Evolutionary conservation across 768 basidiomycete species (phyloP), one percentile per base, ranked within the genome.

Genomic region (Rhizopogon rudus): DNA sequence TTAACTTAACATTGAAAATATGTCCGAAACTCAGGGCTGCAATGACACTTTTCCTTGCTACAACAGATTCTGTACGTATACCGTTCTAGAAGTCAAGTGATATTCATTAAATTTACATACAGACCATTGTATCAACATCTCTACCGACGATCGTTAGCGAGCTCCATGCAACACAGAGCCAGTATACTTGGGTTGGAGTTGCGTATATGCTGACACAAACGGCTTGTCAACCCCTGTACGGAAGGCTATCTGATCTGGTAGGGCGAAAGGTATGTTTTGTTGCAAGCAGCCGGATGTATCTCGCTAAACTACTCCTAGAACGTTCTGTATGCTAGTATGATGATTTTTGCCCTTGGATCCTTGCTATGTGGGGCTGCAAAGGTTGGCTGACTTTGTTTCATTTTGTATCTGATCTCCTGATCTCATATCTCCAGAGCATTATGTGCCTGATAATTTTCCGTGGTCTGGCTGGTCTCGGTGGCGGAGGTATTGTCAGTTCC

Each of bases 191-290:
- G 91, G 87, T 93, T 49, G 87, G 84, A 16, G 86, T 91, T 33
- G 79, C 88, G 14, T 93, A 93, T 63, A 82, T 93, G 80, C 79
- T 93, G 55, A 90, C 90, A 1, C 91, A 93, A 63, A 93, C 91
- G 1, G 88, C 88, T 28, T 86, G 85, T 58, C 91, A 93, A 64
- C 91, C 91, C 31, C 71, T 93, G 25, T 93, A 91, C 64, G 91
- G 88, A 52, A 81, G 81, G 62, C 69, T 93, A 40, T 91, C 90
- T 52, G 89, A 92, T 70, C 77, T 92, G 42, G 72, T 87, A 52
- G 91, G 91, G 31, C 79, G 91, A 45, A 91, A 87, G 80, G 91
- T 90, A 42, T 31, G 75, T 58, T 20, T 35, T 43, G 58, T 56
- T 54, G 56, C 55, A 39, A 54, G 3, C 35, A 54, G 41, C 25